phyloP scores from a whole-genome alignment of 306 rosid species.

The Vicia villosa region DNA sequence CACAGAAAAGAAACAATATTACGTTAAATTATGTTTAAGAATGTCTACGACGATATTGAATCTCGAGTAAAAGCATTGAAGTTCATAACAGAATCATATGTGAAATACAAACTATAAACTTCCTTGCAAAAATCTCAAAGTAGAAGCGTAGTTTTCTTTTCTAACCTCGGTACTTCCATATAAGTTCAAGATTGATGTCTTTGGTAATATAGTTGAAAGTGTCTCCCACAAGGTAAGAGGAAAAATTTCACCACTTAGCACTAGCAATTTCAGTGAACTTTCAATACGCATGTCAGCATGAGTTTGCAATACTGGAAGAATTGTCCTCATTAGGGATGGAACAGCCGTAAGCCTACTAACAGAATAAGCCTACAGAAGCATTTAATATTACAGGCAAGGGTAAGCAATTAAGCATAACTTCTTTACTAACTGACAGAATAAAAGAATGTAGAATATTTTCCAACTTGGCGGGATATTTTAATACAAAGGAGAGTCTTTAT shows the following conservation, averaged over 20 bases:
- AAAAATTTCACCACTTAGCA: constrained; percentile 84
- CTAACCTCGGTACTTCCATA: constrained; percentile 95
- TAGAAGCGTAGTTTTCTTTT: constrained; percentile 1
- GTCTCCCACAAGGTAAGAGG: constrained; percentile 65
- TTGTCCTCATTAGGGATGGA: constrained; percentile 79
- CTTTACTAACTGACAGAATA: constrained; percentile 6
- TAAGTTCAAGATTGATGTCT: constrained; percentile 77
- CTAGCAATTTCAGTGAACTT: constrained; percentile 66
- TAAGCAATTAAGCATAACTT: constrained; percentile 31
- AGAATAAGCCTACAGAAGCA: constrained; percentile 66
- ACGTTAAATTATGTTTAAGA: constrained; percentile 9
- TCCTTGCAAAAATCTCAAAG: constrained; percentile 29
- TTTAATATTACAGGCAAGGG: constrained; percentile 18
- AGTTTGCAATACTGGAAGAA: constrained; percentile 70
- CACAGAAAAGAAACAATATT: constrained; percentile 16
- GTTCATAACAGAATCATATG: constrained; percentile 4
- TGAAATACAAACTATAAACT: constrained; percentile 15
- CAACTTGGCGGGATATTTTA: constrained; percentile 17
- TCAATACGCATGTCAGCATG: constrained; percentile 27
- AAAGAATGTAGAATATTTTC: constrained; percentile 23
- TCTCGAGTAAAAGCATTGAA: not conserved
- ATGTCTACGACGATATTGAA: not conserved
- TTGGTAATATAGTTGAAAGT: constrained; percentile 64
- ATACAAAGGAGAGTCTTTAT: constrained; percentile 20
- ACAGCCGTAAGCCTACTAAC: constrained; percentile 70